phyloP scores from a whole-genome alignment of 208 protist species.

The Trypanosoma lewisi region DNA sequence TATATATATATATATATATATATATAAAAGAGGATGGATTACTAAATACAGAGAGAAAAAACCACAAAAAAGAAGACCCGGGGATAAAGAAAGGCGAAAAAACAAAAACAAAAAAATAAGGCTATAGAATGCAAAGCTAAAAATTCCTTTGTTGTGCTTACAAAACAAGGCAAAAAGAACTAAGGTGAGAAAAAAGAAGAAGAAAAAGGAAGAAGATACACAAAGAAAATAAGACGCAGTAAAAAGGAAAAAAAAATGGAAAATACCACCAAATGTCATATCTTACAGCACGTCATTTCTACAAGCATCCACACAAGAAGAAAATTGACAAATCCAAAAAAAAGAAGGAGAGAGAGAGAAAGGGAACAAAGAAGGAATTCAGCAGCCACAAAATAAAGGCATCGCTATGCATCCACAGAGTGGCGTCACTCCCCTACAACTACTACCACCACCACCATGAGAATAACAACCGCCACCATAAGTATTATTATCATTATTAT shows the following conservation, averaged over 20 bases:
- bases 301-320: too few relatives aligned
- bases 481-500: too few relatives aligned
- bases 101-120: neutral
- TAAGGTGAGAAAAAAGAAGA: neutral
- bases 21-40: neutral
- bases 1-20: slow-evolving; percentile 5
- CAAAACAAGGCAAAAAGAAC: too few relatives aligned
- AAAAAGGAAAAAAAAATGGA: neutral
- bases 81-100: neutral
- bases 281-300: too few relatives aligned
- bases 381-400: too few relatives aligned
- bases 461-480: too few relatives aligned
- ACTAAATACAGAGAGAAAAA: slow-evolving; percentile 2
- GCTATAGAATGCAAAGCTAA: neutral
- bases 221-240: neutral
- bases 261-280: neutral
- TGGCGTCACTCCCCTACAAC: too few relatives aligned
- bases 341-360: too few relatives aligned
- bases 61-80: neutral
- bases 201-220: neutral
- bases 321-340: too few relatives aligned
- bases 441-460: too few relatives aligned
- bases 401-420: too few relatives aligned
- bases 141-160: neutral
- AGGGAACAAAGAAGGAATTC: too few relatives aligned